phyloP scores from a whole-genome alignment of 495 filamentous ascomycete species.

The Hypomontagnella submonticulosa region DNA sequence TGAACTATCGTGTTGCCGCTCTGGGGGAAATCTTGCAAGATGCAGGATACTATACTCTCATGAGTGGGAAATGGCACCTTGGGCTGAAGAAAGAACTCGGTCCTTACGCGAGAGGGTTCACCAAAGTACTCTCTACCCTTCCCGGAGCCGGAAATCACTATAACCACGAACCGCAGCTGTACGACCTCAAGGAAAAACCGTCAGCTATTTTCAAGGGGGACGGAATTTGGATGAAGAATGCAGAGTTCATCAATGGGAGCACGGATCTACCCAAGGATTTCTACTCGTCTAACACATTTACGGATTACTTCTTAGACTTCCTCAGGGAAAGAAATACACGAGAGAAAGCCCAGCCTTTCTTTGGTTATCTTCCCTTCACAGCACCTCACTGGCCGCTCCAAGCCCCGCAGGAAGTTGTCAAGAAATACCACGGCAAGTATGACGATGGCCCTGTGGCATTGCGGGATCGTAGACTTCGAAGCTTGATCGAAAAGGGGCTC shows the following conservation, averaged over 20 bases:
- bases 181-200: constrained; percentile 47
- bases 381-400: constrained; percentile 73
- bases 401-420: constrained; percentile 61
- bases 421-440: constrained; percentile 66
- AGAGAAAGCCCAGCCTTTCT: constrained; percentile 65
- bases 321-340: constrained; percentile 62
- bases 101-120: constrained; percentile 56
- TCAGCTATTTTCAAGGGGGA: constrained; percentile 60
- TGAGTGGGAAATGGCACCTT: constrained; percentile 72
- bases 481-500: constrained; percentile 64
- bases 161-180: constrained; percentile 64
- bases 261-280: constrained; percentile 58
- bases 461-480: constrained; percentile 60
- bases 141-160: constrained; percentile 66
- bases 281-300: constrained; percentile 67
- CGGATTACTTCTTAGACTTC: constrained; percentile 64
- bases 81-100: constrained; percentile 51
- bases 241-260: constrained; percentile 39
- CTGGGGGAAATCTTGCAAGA: constrained; percentile 69
- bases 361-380: constrained; percentile 68
- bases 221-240: constrained; percentile 39
- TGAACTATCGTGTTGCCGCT: constrained; percentile 69
- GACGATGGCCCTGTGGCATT: constrained; percentile 67
- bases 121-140: constrained; percentile 52
- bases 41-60: constrained; percentile 69